These are phyloP conservation scores for Suillus spraguei DNA, from an alignment of 768 basidiomycete genomes.

Conservation along the genomic window DNA sequence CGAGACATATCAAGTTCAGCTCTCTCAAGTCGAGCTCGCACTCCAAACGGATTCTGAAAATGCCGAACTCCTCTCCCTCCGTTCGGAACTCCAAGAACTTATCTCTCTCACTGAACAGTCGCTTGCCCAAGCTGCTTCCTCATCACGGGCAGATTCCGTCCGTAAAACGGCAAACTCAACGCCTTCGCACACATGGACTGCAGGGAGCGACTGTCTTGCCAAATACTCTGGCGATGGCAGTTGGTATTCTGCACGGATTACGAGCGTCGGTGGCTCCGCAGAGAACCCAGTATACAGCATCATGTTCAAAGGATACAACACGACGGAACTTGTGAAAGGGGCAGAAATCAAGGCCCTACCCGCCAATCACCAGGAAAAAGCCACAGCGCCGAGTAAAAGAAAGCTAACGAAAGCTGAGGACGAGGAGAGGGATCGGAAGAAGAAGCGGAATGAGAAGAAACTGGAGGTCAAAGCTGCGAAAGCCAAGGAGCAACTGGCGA, in stretches of 20 bases:
- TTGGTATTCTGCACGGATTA: conserved; percentile 91
- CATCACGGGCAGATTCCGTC: conserved; percentile 56
- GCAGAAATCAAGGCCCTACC: conserved; percentile 73
- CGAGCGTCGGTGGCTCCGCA: conserved; percentile 76
- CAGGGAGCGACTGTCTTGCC: conserved; percentile 85
- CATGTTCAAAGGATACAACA: conserved; percentile 90
- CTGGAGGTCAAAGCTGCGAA: conserved; percentile 80
- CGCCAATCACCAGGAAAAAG: conserved; percentile 49
- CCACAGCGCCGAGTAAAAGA: conserved; percentile 60
- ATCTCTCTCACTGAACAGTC: conserved; percentile 78
- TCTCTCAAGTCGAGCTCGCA: conserved; percentile 84
- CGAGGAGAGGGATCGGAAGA: conserved; percentile 85
- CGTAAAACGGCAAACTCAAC: conserved; percentile 56
- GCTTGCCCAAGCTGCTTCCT: conserved; percentile 65
- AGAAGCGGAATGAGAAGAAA: conserved; percentile 96
- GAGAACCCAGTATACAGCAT: conserved; percentile 88
- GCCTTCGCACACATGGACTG: conserved; percentile 62
- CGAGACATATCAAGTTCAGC: conserved; percentile 88
- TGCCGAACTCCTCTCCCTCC: conserved; percentile 69
- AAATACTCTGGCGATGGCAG: conserved; percentile 83
- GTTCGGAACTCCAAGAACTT: conserved; percentile 79
- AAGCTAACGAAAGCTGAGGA: conserved; percentile 81
- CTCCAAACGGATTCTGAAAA: conserved; percentile 77
- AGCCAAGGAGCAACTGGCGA: conserved; percentile 82
- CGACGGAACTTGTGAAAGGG: conserved; percentile 80